Evolutionary conservation across 2,329 filamentous ascomycete genomes (phyloP), one percentile per base, ranked within the genome.

Genomic region (Penicillium sclerotigenum): DNA sequence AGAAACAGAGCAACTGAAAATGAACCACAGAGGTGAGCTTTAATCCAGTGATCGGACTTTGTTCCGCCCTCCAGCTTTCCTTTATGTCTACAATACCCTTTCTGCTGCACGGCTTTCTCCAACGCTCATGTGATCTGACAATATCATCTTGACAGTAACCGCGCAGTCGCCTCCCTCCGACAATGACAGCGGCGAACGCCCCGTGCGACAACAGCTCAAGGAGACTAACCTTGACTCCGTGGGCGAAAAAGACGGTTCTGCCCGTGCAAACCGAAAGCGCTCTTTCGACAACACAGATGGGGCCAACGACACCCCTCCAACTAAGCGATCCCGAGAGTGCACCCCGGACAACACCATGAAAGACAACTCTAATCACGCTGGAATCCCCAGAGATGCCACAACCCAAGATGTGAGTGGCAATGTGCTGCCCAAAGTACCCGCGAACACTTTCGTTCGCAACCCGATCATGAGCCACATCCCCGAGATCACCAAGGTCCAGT

Each of bases 161-260:
- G 59, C 59, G 56, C 61, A 68, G 52, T 68, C 68, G 42, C 68
- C 69, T 52, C 59, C 59, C 42, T 73, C 69, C 33, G 73, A 75
- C 60, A 73, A 75, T 58, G 74, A 75, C 36, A 65, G 69, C 47
- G 79, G 80, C 58, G 83, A 86, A 68, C 80, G 79, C 57, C 82
- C 82, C 9, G 81, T 85, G 36, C 76, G 84, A 56, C 80, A 86
- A 68, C 83, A 85, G 71, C 73, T 87, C 52, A 81, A 84, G 70
- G 81, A 86, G 64, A 84, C 84, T 4, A 78, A 81, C n/a, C 84
- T 87, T 54, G 80, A 79, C 37, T 49, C 56, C n/a, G 48, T 62
- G 60, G 46, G 57, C 55, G 43, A 67, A 60, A 57, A 57, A n/a
- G 53, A 52, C 34, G 36, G 24, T 16, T 29, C 51, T 34, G 13